Percentiles rank a stretch among this genome's conserved stretches.
Evolutionary conservation across 176 grass and related monocot species (phyloP).

Genomic region (Oryza nivara): DNA sequence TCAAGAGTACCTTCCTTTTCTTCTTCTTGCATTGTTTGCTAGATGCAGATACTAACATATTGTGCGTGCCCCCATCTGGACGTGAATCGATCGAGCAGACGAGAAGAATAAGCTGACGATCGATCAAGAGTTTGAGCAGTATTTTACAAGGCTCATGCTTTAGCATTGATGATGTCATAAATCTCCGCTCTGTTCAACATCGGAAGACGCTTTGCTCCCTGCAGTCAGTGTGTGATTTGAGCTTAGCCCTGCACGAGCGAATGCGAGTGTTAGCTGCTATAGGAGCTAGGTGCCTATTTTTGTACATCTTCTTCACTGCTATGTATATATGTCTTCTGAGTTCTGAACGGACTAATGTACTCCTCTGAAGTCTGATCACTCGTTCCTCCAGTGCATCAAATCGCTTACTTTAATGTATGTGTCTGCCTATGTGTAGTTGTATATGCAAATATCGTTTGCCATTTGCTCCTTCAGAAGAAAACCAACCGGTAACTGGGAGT

Average conservation of each 20-base stretch:
- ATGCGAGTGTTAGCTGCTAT: neutral
- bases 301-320: constrained; percentile 3
- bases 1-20: neutral
- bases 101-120: constrained; percentile 55
- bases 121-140: constrained; percentile 88
- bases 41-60: constrained; percentile 20
- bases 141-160: constrained; percentile 84
- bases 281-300: constrained; percentile 2
- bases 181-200: neutral
- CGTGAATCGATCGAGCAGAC: constrained; percentile 34
- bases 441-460: neutral
- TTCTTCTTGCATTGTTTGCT: constrained; percentile 19
- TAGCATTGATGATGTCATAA: constrained; percentile 34
- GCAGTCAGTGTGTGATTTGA: constrained; percentile 8
- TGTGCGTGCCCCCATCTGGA: neutral
- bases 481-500: no score
- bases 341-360: neutral
- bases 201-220: constrained; percentile 16
- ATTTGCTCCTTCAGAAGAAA: neutral
- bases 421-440: neutral
- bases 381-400: constrained; percentile 17
- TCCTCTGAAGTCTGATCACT: neutral
- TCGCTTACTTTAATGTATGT: constrained; percentile 13
- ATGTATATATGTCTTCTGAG: constrained; percentile 28
- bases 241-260: constrained; percentile 1